A percentile compares a stretch with the other conserved stretches of the same genome.
Evolutionary conservation across 768 basidiomycete genomes (phyloP).

Genomic region (Pulveroboletus ravenelii): DNA sequence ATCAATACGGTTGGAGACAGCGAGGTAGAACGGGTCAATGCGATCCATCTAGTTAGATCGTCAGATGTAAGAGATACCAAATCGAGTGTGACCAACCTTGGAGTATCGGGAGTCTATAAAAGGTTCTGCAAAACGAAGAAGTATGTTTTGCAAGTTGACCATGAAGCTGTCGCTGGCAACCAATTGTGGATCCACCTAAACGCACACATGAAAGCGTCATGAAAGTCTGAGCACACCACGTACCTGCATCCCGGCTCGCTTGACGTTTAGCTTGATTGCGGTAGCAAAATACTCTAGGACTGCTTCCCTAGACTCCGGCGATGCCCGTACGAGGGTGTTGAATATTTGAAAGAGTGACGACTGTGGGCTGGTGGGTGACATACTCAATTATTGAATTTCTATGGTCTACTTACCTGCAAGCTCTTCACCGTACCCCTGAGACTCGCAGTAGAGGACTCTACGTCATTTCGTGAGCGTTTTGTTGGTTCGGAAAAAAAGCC

Average conservation of each 20-base stretch:
- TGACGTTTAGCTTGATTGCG: conserved; percentile 70
- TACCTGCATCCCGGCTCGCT: conserved; percentile 88
- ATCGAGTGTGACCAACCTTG: conserved; percentile 50
- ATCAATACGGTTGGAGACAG: conserved; percentile 65
- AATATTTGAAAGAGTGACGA: conserved; percentile 80
- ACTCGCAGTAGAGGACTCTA: conserved; percentile 80
- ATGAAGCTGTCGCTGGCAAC: conserved; percentile 92
- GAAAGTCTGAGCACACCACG: neutral
- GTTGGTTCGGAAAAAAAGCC: conserved; percentile 85
- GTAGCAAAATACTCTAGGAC: conserved; percentile 79
- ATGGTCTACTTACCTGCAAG: conserved; percentile 55
- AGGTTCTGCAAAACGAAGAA: conserved; percentile 85
- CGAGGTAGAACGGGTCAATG: conserved; percentile 81
- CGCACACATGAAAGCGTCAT: neutral
- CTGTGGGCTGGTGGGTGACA: conserved; percentile 23
- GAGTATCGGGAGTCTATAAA: conserved; percentile 90
- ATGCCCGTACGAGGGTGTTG: conserved; percentile 82
- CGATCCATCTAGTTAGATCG: conserved; percentile 65
- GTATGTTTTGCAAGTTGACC: conserved; percentile 79
- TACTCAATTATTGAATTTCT: neutral
- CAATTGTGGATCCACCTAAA: conserved; percentile 74
- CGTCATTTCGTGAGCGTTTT: conserved; percentile 65
- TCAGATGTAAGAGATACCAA: conserved; percentile 4
- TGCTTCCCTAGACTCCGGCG: conserved; percentile 71
- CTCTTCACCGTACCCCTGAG: conserved; percentile 82